Evolutionary conservation across 2,329 filamentous ascomycete genomes (phyloP).

Genomic region (Setomelanomma holmii): DNA sequence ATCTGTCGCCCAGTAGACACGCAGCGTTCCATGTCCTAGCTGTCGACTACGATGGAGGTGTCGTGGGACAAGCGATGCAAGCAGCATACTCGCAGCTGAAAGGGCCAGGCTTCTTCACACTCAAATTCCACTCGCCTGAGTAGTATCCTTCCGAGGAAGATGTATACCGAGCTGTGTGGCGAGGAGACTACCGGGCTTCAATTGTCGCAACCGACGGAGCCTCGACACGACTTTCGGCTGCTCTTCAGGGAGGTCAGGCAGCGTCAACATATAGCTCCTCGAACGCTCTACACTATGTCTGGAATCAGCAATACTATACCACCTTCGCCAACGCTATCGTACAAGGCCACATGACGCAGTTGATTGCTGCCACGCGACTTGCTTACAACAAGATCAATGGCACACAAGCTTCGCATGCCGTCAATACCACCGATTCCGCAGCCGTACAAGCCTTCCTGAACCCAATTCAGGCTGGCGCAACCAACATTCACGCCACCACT

Average conservation of each 20-base stretch:
- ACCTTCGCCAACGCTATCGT: constrained; percentile 48
- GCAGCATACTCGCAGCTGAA: constrained; percentile 29
- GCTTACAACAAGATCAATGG: constrained; percentile 47
- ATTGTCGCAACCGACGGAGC: constrained; percentile 43
- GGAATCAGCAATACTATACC: constrained; percentile 57
- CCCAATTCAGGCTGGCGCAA: constrained; percentile 46
- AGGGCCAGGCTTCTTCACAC: constrained; percentile 26
- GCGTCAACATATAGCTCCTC: constrained; percentile 45
- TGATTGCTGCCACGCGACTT: constrained; percentile 44
- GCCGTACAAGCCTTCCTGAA: constrained; percentile 47
- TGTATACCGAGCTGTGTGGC: constrained; percentile 31
- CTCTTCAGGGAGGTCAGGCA: constrained; percentile 43
- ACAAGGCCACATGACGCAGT: constrained; percentile 36
- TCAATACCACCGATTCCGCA: constrained; percentile 36
- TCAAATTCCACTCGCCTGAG: constrained; percentile 16
- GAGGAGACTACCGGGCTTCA: constrained; percentile 39
- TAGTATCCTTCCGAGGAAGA: constrained; percentile 27
- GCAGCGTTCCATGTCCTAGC: constrained; percentile 34
- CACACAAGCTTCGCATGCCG: constrained; percentile 28
- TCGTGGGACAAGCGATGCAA: constrained; percentile 25
- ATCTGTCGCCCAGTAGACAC: constrained; percentile 15
- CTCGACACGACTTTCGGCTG: constrained; percentile 46
- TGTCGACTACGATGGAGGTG: constrained; percentile 39
- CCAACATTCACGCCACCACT: constrained; percentile 51
- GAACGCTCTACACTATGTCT: constrained; percentile 51